phyloP scores from a whole-genome alignment of 257 asterid genomes.

The Parsonsia alboflavescens region DNA sequence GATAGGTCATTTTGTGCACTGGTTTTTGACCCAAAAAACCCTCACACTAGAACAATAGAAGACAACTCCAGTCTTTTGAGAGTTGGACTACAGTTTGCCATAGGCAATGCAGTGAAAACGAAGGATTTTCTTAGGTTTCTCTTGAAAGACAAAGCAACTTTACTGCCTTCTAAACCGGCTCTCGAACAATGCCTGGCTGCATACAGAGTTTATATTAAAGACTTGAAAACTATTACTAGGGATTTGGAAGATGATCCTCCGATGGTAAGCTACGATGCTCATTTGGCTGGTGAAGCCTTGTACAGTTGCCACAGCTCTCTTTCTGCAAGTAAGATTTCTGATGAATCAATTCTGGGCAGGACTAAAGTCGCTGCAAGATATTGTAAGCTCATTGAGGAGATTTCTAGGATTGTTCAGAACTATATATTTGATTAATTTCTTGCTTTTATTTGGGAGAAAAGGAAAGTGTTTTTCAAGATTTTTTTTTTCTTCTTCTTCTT shows the following conservation, averaged over 20 bases:
- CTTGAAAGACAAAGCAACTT: background rate
- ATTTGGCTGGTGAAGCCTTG: constrained; percentile 1
- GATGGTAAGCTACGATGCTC: constrained; percentile 12
- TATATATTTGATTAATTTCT: background rate
- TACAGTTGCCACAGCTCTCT: background rate
- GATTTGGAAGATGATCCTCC: constrained; percentile 23
- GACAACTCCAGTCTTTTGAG: constrained; percentile 9
- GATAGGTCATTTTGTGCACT: constrained; percentile 6
- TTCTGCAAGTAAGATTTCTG: background rate
- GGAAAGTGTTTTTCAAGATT: no score
- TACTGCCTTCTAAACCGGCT: no score
- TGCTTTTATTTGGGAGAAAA: background rate
- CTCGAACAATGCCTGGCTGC: constrained; percentile 10
- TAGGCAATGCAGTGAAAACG: constrained; percentile 17
- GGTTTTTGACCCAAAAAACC: constrained; percentile 13
- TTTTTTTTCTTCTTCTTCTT: no score
- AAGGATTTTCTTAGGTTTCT: background rate
- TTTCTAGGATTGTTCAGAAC: constrained; percentile 1
- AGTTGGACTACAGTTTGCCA: constrained; percentile 13
- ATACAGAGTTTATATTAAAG: background rate
- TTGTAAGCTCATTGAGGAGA: constrained; percentile 10
- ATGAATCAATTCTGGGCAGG: constrained; percentile 7
- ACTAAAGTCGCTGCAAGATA: constrained; percentile 4
- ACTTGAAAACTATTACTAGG: background rate
- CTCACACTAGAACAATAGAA: background rate